Evolutionary conservation across 345 rosid species (phyloP), one percentile per base, ranked within the genome.

Genomic region (Arabidopsis arenosa): DNA sequence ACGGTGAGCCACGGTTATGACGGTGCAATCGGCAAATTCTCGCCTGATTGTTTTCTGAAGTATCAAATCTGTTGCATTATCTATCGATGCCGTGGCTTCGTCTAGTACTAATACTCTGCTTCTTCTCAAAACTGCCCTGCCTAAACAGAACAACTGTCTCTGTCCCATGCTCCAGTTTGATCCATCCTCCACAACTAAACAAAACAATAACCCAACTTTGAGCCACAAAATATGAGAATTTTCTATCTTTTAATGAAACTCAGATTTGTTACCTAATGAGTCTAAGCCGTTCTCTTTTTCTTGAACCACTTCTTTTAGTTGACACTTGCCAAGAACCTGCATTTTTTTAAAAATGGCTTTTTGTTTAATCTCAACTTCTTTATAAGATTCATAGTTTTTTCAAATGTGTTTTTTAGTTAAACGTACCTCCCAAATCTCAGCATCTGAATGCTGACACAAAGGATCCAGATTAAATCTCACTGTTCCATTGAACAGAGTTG

Each of bases 81-180:
- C 99, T 35, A 92, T 90, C 0, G 99, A 95, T 11, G 98, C 99
- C 1, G 99, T 92, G 32, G 98, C 99, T 88, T 92, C 98, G 59
- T 95, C 97, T 0, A 95, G 93, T 57, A 92, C 98, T 65, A 95
- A 70, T 51, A 95, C 72, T 70, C 91, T 82, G 72, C 97, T 92
- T 82, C 89, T 89, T 73, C 97, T 86, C 79, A 92, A 60, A 63
- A 95, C 96, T 1, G 94, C 96, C 13, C 99, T 93, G 3, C 99
- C 99, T 76, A 92, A 70, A 78, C 98, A 90, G 77, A 92, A 92
- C 66, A 90, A 30, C 26, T 95, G 99, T 61, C 98, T 79, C 70
- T 95, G 99, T 62, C 99, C 98, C 93, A 90, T 90, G 84, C 98
- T 95, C 97, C 99, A 92, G 35, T 95, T 95, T 9, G 93, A 87